Percentiles rank a stretch among this genome's conserved stretches.
phyloP scores from a whole-genome alignment of 2,329 filamentous ascomycete species.

The Aschersonia sp. region DNA sequence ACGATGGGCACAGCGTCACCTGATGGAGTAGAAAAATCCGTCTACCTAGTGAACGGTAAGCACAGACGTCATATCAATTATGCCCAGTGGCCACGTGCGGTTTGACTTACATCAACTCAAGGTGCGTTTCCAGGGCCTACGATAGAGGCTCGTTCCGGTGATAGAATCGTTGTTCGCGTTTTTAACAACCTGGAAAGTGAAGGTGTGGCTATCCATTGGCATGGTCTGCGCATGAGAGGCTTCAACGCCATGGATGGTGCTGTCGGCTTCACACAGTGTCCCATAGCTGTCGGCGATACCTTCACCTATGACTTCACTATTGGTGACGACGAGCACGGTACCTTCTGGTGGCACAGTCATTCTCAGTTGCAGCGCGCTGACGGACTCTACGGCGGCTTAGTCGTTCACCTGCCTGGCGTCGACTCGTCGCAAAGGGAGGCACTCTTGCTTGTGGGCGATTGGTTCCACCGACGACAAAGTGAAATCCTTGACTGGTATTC shows the following conservation, averaged over 20 bases:
- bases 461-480: slow-evolving; percentile 23
- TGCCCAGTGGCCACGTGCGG: neutral
- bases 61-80: neutral
- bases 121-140: slow-evolving; percentile 53
- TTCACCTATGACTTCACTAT: slow-evolving; percentile 43
- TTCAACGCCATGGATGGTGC: slow-evolving; percentile 57
- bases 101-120: slow-evolving; percentile 1
- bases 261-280: slow-evolving; percentile 30
- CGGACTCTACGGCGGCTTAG: slow-evolving; percentile 42
- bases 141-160: slow-evolving; percentile 56
- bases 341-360: slow-evolving; percentile 47
- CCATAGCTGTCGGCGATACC: slow-evolving; percentile 33
- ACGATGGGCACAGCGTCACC: slow-evolving; percentile 6
- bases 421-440: slow-evolving; percentile 21
- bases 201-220: slow-evolving; percentile 54
- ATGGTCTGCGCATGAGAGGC: slow-evolving; percentile 60
- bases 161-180: slow-evolving; percentile 54
- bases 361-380: slow-evolving; percentile 32
- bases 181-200: slow-evolving; percentile 48
- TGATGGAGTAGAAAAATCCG: slow-evolving; percentile 11
- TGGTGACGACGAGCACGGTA: slow-evolving; percentile 38
- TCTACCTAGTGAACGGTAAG: slow-evolving; percentile 12
- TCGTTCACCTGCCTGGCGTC: slow-evolving; percentile 36
- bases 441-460: slow-evolving; percentile 34
- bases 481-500: slow-evolving; percentile 16